phyloP scores from a whole-genome alignment of 169 alveolate genomes.

The Plasmodium ovale region DNA sequence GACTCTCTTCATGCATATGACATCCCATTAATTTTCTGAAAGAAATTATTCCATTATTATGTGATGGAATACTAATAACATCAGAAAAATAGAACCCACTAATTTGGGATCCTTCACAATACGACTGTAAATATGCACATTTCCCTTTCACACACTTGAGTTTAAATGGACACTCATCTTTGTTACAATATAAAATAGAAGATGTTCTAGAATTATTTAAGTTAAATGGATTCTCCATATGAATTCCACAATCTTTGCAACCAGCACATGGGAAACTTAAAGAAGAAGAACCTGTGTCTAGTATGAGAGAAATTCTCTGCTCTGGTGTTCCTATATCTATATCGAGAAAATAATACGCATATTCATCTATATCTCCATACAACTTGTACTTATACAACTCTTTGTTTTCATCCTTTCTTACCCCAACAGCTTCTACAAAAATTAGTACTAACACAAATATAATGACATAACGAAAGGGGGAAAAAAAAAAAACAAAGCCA shows the following conservation, averaged over 20 bases:
- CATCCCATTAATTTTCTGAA: constrained; percentile 74
- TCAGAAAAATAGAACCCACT: constrained; percentile 80
- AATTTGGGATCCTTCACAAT: constrained; percentile 81
- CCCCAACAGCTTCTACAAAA: neutral
- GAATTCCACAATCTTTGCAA: constrained; percentile 82
- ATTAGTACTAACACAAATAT: neutral
- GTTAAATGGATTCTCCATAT: constrained; percentile 75
- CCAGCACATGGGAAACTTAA: constrained; percentile 77
- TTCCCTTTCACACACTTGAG: constrained; percentile 35
- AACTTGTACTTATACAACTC: constrained; percentile 45
- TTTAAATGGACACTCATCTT: constrained; percentile 67
- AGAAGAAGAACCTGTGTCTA: constrained; percentile 86
- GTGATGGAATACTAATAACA: constrained; percentile 46
- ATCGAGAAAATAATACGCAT: constrained; percentile 81
- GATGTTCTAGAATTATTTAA: constrained; percentile 75
- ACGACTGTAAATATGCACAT: constrained; percentile 78
- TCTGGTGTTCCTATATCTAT: constrained; percentile 82
- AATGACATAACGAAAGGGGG: neutral
- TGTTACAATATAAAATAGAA: constrained; percentile 64
- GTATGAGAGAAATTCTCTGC: constrained; percentile 76
- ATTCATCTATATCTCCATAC: constrained; percentile 84
- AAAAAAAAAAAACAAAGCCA: constrained; percentile 7
- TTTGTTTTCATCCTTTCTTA: neutral
- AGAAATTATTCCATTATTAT: constrained; percentile 21
- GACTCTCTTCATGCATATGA: constrained; percentile 77